phyloP scores from a whole-genome alignment of 2,329 filamentous ascomycete genomes.

The Exophiala sp. region DNA sequence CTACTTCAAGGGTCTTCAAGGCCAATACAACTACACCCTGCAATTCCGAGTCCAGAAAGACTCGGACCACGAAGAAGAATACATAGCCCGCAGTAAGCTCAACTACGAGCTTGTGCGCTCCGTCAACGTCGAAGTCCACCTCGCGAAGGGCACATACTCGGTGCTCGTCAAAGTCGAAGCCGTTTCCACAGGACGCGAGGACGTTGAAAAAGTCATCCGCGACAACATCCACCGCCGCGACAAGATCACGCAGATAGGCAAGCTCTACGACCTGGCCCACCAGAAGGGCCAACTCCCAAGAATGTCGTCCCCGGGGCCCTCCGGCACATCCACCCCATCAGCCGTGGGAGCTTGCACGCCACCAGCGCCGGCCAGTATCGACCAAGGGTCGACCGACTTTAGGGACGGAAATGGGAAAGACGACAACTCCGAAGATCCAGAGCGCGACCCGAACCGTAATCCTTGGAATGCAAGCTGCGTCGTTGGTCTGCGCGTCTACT shows the following conservation, averaged over 20 bases:
- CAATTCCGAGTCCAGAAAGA: slow-evolving; percentile 55
- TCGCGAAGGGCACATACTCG: slow-evolving; percentile 71
- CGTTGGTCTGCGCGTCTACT: slow-evolving; percentile 58
- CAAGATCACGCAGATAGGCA: slow-evolving; percentile 59
- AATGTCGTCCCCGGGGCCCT: not conserved
- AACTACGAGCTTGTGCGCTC: slow-evolving; percentile 66
- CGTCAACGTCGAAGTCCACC: slow-evolving; percentile 71
- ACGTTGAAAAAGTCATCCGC: slow-evolving; percentile 57
- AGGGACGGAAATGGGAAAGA: slow-evolving; percentile 29
- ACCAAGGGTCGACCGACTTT: slow-evolving; percentile 29
- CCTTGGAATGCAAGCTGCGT: slow-evolving; percentile 63
- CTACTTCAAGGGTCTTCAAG: slow-evolving; percentile 57
- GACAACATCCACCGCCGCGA: slow-evolving; percentile 64
- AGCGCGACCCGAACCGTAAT: slow-evolving; percentile 30
- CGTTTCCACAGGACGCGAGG: slow-evolving; percentile 51
- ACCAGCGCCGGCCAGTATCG: slow-evolving; percentile 29
- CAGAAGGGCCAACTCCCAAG: slow-evolving; percentile 37
- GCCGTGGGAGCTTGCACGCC: slow-evolving; percentile 25
- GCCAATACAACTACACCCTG: slow-evolving; percentile 56
- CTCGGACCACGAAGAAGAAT: slow-evolving; percentile 57
- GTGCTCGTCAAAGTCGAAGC: slow-evolving; percentile 74
- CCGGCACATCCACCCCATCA: not conserved
- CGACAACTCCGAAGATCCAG: slow-evolving; percentile 20
- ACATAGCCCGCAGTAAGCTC: slow-evolving; percentile 55
- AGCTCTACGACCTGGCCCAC: slow-evolving; percentile 47